Evolutionary conservation across 257 asterid species (phyloP), one percentile per base, ranked within the genome.

Genomic region (Nicotiana noctiflora): DNA sequence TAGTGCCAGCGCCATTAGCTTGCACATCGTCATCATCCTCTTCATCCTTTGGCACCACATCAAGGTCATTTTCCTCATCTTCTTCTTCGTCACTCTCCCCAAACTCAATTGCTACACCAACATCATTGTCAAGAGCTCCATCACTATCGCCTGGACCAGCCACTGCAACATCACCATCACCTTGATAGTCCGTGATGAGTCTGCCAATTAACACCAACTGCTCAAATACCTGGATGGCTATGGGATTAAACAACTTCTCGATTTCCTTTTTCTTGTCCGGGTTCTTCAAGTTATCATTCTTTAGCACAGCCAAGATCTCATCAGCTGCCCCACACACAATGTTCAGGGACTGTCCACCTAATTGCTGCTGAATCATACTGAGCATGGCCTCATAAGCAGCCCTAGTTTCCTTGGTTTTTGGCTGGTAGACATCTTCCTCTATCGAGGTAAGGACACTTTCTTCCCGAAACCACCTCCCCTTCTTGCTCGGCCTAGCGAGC

Each of bases 51-150:
- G 80, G 88, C 25, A 83, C 84, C 53, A 81, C 62, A 85, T 85
- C 90, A 64, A 83, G 85, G 70, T 87, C 87, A 75, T 86, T 85
- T 7, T 84, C 88, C 7, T 87, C 90, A 6, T 86, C 89, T 4
- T 87, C 90, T 65, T 87, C 90, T 53, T 87, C 90, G 68, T 87
- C 90, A 14, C 83, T 87, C 85, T 85, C 88, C 84, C 85, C 90
- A 79, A 87, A 87, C 83, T 87, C 90, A 74, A 87, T 88, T 64
- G 88, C 90, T 12, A 87, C 90, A 18, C 88, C 90, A 6, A 87
- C 87, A 80, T 86, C 84, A 76, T 68, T 83, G 11, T 86, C 89
- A 37, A 86, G 87, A 59, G 34, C 84, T 29, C 72, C 90, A 19
- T 81, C 87, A 3, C 82, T 84, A 68, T 78, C 78, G 31, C 84